Evolutionary conservation across 495 filamentous ascomycete species (phyloP).

Genomic region (Hyaloscypha bicolor): DNA sequence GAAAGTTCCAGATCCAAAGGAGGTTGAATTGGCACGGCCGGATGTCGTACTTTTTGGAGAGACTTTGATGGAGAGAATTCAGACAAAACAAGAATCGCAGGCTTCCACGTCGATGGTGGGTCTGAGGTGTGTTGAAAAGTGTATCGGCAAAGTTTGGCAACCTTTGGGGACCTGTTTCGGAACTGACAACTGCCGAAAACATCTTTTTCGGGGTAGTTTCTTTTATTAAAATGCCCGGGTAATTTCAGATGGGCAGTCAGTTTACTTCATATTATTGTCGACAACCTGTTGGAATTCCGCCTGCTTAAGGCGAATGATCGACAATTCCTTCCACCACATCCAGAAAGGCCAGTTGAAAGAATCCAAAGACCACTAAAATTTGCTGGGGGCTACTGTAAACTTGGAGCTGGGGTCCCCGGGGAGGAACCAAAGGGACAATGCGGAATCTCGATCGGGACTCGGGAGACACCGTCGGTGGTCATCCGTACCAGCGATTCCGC

Average conservation of each 20-base stretch:
- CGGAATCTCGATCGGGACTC: not conserved
- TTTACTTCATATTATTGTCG: not conserved
- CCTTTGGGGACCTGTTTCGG: not conserved
- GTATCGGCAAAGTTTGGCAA: not conserved
- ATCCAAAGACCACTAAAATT: not conserved
- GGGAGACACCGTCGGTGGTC: not conserved
- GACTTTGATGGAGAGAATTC: not conserved
- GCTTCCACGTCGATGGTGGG: not conserved
- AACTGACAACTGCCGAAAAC: too few species aligned
- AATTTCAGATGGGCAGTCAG: not conserved
- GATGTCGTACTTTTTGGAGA: not conserved
- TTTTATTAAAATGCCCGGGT: too few species aligned
- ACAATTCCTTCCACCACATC: not conserved
- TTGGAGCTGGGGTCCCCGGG: not conserved
- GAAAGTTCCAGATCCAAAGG: not conserved
- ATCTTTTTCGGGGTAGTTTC: too few species aligned
- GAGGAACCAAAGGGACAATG: not conserved
- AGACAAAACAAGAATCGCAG: not conserved
- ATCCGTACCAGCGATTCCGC: not conserved
- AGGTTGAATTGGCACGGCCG: not conserved
- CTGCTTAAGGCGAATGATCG: not conserved
- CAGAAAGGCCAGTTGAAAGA: not conserved
- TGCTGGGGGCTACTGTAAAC: not conserved
- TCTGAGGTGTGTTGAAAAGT: not conserved
- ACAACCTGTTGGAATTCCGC: not conserved